phyloP scores from a whole-genome alignment of 176 grass and related monocot species.

The Triticum monococcum region DNA sequence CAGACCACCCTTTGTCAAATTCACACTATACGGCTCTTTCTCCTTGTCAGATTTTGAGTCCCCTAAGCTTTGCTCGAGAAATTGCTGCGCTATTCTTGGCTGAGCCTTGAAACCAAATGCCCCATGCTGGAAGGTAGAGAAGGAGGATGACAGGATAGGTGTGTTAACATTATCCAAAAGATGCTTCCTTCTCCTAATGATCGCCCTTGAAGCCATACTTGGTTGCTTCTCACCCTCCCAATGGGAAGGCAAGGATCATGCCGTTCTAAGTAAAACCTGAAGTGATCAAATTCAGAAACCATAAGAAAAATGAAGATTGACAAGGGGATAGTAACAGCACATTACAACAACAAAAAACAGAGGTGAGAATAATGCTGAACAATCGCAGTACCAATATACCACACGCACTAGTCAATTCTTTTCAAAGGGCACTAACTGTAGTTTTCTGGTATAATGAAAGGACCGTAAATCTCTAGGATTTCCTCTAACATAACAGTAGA shows the following conservation, averaged over 20 bases:
- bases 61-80: constrained; percentile 40
- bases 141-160: constrained; percentile 37
- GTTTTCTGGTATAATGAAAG: background rate
- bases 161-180: constrained; percentile 49
- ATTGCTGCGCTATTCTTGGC: constrained; percentile 21
- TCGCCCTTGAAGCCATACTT: constrained; percentile 78
- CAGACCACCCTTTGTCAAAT: constrained; percentile 33
- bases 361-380: background rate
- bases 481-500: background rate
- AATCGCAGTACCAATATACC: background rate
- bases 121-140: constrained; percentile 54
- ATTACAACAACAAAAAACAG: constrained; percentile 12
- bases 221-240: constrained; percentile 43
- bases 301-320: constrained; percentile 2
- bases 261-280: constrained; percentile 53
- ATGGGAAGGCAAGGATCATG: constrained; percentile 53
- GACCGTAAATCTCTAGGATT: background rate
- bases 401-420: background rate
- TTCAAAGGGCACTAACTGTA: background rate
- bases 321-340: background rate
- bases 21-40: constrained; percentile 34
- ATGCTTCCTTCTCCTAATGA: constrained; percentile 70
- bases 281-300: constrained; percentile 23
- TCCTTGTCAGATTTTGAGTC: constrained; percentile 40
- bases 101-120: constrained; percentile 36